Base-by-base conservation (phyloP, 2,329 filamentous ascomycete species). In the Penicillium sp. region DNA sequence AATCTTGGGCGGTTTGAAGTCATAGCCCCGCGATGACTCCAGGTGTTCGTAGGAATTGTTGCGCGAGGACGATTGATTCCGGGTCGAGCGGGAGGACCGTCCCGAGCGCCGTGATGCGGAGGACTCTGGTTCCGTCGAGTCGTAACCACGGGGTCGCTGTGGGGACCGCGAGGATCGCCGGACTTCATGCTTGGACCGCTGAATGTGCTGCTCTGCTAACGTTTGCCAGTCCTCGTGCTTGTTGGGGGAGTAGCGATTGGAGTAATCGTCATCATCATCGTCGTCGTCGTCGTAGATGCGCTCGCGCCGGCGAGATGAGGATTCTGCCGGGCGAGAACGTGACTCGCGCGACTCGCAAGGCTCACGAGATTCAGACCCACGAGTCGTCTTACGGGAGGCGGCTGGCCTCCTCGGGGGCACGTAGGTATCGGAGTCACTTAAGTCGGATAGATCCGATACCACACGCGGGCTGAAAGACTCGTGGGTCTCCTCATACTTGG, bases 161-260 rank as follows among this genome's bases (percentile, higher is more conserved):
- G 66, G 65, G 35, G 67, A 69, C 40, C 62, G 66, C 14, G 69
- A 66, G 7, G 61, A 46, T 20, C 56, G 60, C 6, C 61, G 58
- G 41, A 60, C 35, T 27, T 62, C 61, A 31, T 57, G 39, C 48
- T 61, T 65, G 23, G 66, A 63, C 16, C 64, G 63, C 37, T 56
- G 53, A 40, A 74, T 73, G 51, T 74, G 73, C 40, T 68, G 61
- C 42, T 62, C 58, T 10, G 67, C 67, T 22, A 54, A 56, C 35
- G 50, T 52, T 27, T 65, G 60, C 40, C 60, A 54, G 42, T 52
- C 55, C 34, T 69, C 61, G 26, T 66, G 58, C 53, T 71, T 34
- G 31, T 34, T 72, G 22, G 57, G 57, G 20, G 62, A 54, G 52
- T 35, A 64, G 14, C 49, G 55, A 22, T 61, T 63, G 6, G 56